Evolutionary conservation across 2,329 filamentous ascomycete species (phyloP), one percentile per base, ranked within the genome.

Genomic region (Huntiella omanensis): DNA sequence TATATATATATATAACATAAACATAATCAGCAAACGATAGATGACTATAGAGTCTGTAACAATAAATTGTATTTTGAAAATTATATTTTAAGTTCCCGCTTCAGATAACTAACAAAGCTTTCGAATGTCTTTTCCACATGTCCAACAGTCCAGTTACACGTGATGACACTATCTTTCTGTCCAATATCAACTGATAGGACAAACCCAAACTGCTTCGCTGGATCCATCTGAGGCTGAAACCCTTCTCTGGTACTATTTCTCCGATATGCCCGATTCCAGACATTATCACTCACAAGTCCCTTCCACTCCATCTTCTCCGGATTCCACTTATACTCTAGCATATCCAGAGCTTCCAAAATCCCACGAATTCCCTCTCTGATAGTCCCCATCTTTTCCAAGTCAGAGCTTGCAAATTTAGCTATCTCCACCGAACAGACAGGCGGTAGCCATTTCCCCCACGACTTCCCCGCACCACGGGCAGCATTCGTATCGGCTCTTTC

Each of bases 251-350:
- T 28, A 10, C 22, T 71, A 54, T 71, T 74, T 43, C 83, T 66
- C 35, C 83, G 70, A 58, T 82, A 86, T 4, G 40, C 15, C 19
- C 40, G 17, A 12, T 28, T 28, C 40, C 40, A 93, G 1, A 88
- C 82, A 55, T 86, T 85, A 47, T 70, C 71, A n/a, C 66, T 15
- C 64, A 0, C 77, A 70, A 46, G 76, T 70, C 1, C 82, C 79
- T 0, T 75, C 56, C 0, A 83, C 83, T 65, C 64, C 3, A 69
- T 59, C 1, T 59, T 58, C 22, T 64, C 58, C 7, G 60, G 56
- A 17, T 78, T 64, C 78, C 80, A 87, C 2, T 58, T 56, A 80
- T 81, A 91, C 1, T 60, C 62, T 1, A 60, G 57, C 32, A 87
- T 55, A 32, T 79, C 71, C 2, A 88, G 62, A 0, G 62, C 59